A percentile compares a stretch with the other conserved stretches of the same genome.
Conservation (phyloP, 2,329 filamentous ascomycete species). For the Beauveria rudraprayagi region DNA sequence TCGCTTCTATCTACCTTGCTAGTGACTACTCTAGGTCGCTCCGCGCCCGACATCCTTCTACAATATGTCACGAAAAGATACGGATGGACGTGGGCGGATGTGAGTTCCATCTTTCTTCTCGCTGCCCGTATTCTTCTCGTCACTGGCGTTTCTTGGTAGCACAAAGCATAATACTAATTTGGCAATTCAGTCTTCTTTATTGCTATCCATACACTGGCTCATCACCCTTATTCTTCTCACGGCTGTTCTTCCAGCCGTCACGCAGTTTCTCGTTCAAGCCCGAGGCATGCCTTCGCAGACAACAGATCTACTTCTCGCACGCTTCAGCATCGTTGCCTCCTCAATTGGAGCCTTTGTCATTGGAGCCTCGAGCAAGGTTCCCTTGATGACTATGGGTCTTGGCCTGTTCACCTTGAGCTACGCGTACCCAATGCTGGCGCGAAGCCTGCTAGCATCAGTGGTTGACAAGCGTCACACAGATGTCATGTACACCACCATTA, state of each 20-base stretch:
- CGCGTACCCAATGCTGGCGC: constrained; percentile 5
- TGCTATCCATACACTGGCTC: not conserved
- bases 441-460: constrained; percentile 15
- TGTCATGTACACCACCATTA: constrained; percentile 15
- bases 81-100: constrained; percentile 14
- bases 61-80: constrained; percentile 14
- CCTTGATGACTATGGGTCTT: constrained; percentile 8
- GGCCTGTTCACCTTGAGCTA: not conserved
- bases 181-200: not conserved
- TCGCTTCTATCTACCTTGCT: constrained; percentile 2
- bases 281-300: not conserved
- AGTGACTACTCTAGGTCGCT: constrained; percentile 9
- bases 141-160: too few relatives aligned
- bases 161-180: not conserved
- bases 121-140: not conserved
- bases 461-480: constrained; percentile 12
- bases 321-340: not conserved
- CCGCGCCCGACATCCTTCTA: constrained; percentile 12
- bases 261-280: not conserved
- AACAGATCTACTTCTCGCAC: not conserved
- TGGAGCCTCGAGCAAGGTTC: not conserved
- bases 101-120: not conserved
- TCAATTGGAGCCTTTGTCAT: not conserved
- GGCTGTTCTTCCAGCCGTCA: not conserved
- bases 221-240: not conserved